Evolutionary conservation across 306 rosid genomes (phyloP).

Genomic region (Carpinus fangiana): DNA sequence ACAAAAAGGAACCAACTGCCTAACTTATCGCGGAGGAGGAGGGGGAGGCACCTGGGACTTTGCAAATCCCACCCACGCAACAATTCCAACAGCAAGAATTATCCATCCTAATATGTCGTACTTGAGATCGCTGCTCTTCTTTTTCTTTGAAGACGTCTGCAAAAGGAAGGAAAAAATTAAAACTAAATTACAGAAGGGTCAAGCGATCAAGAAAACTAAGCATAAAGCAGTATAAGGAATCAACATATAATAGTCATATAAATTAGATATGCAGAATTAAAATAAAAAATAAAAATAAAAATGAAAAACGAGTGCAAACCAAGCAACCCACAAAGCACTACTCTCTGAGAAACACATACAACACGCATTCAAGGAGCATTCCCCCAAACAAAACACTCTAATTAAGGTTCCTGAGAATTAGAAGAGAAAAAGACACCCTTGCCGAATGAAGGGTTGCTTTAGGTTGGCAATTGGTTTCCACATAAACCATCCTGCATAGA

Average conservation of each 20-base stretch:
- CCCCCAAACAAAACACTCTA: neutral
- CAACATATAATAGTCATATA: no score
- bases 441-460: neutral
- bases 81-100: constrained; percentile 63
- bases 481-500: neutral
- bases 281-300: neutral
- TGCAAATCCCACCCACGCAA: constrained; percentile 66
- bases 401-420: neutral
- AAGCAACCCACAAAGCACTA: neutral
- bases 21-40: constrained; percentile 44
- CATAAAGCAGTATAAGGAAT: neutral
- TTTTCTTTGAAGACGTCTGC: constrained; percentile 45
- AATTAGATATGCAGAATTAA: no score
- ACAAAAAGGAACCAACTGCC: constrained; percentile 24
- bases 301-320: neutral
- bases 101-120: constrained; percentile 66
- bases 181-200: neutral
- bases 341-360: neutral
- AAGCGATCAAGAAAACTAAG: neutral
- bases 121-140: constrained; percentile 50
- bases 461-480: neutral
- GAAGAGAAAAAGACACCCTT: neutral
- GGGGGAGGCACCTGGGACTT: constrained; percentile 50
- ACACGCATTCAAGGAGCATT: neutral
- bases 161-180: neutral